Percentiles rank a stretch among this genome's conserved stretches.
phyloP scores from a whole-genome alignment of 2,329 filamentous ascomycete genomes.

The Pseudogymnoascus sp. region DNA sequence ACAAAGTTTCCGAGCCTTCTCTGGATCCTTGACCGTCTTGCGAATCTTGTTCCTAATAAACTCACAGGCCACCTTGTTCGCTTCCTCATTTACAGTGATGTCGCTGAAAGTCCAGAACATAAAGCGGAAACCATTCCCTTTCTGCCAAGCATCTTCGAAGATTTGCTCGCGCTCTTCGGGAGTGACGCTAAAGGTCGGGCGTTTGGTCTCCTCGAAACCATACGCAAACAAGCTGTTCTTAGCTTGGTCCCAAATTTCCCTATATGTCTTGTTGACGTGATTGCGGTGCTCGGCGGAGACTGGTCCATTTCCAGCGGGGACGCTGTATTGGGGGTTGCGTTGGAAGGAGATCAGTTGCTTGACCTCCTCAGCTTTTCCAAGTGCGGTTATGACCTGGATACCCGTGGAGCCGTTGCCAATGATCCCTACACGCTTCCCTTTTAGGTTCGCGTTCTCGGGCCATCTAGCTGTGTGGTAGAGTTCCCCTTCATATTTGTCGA shows the following conservation, averaged over 20 bases:
- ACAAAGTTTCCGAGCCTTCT: constrained; percentile 23
- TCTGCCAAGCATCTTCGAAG: constrained; percentile 26
- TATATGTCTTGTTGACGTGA: constrained; percentile 28
- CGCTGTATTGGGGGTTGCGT: constrained; percentile 30
- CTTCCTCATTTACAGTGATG: constrained; percentile 27
- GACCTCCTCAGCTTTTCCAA: constrained; percentile 29
- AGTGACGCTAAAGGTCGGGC: constrained; percentile 19
- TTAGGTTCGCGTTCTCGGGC: constrained; percentile 29
- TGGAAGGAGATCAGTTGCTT: constrained; percentile 29
- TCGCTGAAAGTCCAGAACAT: constrained; percentile 32
- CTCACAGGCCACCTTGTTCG: constrained; percentile 31
- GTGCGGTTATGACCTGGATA: constrained; percentile 24
- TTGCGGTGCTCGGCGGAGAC: constrained; percentile 23
- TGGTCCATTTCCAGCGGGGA: constrained; percentile 26
- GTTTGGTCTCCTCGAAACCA: constrained; percentile 25
- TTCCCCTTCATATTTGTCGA: constrained; percentile 38
- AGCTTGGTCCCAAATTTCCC: constrained; percentile 26
- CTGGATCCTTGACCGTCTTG: constrained; percentile 26
- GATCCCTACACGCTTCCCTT: constrained; percentile 26
- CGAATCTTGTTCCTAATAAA: constrained; percentile 31
- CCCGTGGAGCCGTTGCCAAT: constrained; percentile 31
- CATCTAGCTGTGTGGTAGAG: constrained; percentile 36
- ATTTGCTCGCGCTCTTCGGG: constrained; percentile 23
- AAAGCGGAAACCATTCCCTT: constrained; percentile 31
- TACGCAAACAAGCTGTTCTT: constrained; percentile 26